A percentile compares a stretch with the other conserved stretches of the same genome.
Conservation (phyloP, 345 rosid species). For the Clarkia xantiana region DNA sequence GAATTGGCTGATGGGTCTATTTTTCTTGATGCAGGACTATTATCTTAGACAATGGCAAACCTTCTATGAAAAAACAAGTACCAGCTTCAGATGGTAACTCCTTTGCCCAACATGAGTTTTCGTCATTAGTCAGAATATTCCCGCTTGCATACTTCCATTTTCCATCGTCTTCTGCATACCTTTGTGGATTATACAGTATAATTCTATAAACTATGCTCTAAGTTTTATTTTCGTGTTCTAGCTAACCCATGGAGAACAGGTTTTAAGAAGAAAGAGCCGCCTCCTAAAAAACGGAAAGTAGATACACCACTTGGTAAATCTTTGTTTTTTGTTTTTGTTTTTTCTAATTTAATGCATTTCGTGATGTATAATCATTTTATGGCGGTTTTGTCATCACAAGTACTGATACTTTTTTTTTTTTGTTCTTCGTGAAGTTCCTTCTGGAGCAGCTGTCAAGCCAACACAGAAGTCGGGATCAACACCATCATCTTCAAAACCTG, state of each 20-base stretch:
- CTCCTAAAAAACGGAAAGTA: constrained; percentile 64
- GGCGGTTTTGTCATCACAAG: background rate
- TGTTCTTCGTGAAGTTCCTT: constrained; percentile 18
- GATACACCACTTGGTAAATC: constrained; percentile 63
- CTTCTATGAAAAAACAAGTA: constrained; percentile 58
- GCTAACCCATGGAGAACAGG: constrained; percentile 58
- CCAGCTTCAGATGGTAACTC: constrained; percentile 82
- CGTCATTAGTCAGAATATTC: no score
- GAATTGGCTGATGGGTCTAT: background rate
- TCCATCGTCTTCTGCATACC: no score
- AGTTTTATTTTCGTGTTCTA: constrained; percentile 21
- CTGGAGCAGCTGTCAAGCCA: constrained; percentile 34
- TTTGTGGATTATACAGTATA: background rate
- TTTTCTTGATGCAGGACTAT: constrained; percentile 61
- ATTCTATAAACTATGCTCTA: background rate
- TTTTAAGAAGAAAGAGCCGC: constrained; percentile 63
- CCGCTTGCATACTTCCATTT: no score
- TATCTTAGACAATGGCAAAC: constrained; percentile 71
- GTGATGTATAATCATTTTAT: no score
- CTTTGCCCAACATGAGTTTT: no score
- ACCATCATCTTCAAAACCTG: constrained; percentile 17
- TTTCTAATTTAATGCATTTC: no score
- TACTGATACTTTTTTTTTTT: constrained; percentile 5
- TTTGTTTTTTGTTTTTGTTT: no score
- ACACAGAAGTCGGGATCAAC: constrained; percentile 31